These are phyloP conservation scores for Tephrocybe rancida DNA, from an alignment of 768 basidiomycete genomes.

Conservation along the genomic window DNA sequence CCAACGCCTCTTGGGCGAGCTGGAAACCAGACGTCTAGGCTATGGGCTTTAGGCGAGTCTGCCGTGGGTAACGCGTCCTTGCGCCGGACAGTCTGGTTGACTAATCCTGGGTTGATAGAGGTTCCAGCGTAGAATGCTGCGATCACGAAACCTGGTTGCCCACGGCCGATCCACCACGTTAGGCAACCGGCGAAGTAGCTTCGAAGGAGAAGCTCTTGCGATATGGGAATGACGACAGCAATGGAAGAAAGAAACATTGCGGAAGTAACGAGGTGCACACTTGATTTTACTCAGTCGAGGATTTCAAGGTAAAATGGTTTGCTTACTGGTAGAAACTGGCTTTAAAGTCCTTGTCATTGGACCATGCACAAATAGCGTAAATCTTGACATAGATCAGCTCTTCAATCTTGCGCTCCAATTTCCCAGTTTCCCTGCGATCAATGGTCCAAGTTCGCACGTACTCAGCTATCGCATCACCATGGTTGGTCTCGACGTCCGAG, in stretches of 20 bases:
- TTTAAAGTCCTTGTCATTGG: conserved; percentile 40
- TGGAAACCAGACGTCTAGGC: conserved; percentile 64
- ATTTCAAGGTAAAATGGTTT: too few relatives aligned
- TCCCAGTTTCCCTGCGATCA: conserved; percentile 32
- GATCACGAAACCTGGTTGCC: conserved; percentile 34
- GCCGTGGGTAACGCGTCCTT: conserved; percentile 23
- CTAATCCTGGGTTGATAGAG: conserved; percentile 17
- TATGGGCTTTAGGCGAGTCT: conserved; percentile 34
- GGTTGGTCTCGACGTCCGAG: conserved; percentile 32
- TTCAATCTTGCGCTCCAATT: conserved; percentile 56
- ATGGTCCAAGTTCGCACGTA: conserved; percentile 49
- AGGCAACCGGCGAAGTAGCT: conserved; percentile 53
- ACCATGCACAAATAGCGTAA: conserved; percentile 59
- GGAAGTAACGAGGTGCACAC: conserved; percentile 61
- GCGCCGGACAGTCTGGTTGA: conserved; percentile 22
- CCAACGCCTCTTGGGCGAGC: conserved; percentile 52
- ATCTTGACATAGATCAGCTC: conserved; percentile 64
- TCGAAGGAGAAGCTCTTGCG: conserved; percentile 47
- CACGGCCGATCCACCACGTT: conserved; percentile 31
- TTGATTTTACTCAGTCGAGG: conserved; percentile 21
- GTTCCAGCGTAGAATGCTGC: conserved; percentile 45
- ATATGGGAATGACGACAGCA: conserved; percentile 29
- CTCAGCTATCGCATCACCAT: conserved; percentile 40
- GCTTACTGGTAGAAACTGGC: conserved; percentile 48
- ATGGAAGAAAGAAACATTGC: conserved; percentile 52